These are phyloP conservation scores for Cryptococcus sp. DNA, from an alignment of 1,284 basidiomycete species.

Conservation along the genomic window DNA sequence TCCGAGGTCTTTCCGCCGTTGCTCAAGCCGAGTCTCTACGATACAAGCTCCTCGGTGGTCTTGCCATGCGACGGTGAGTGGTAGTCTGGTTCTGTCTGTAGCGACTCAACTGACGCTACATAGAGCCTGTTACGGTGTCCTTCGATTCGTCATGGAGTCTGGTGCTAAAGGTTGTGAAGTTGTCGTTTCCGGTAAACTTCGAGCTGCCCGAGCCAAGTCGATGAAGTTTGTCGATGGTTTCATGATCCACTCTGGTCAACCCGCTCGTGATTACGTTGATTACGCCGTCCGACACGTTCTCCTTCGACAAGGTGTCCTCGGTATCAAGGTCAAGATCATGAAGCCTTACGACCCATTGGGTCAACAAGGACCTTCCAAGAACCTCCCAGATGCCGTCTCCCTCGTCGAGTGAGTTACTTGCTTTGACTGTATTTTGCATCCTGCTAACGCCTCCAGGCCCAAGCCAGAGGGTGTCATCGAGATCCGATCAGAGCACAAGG, in stretches of 20 bases:
- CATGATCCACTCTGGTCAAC: constrained; percentile 99
- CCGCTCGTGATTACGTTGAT: constrained; percentile 93
- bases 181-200: constrained; percentile 98
- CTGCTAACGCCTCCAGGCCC: constrained; percentile 34
- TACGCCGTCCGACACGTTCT: constrained; percentile 97
- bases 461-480: constrained; percentile 56
- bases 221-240: constrained; percentile 99
- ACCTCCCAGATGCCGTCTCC: constrained; percentile 91
- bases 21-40: constrained; percentile 98
- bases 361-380: constrained; percentile 80
- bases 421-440: constrained; percentile 30
- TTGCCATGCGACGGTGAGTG: constrained; percentile 89
- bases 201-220: constrained; percentile 98
- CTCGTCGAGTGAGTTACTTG: constrained; percentile 60
- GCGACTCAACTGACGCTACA: neutral
- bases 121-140: constrained; percentile 99
- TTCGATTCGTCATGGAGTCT: constrained; percentile 99
- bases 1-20: constrained; percentile 96
- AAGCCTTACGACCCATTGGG: constrained; percentile 93
- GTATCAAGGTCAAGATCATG: constrained; percentile 99
- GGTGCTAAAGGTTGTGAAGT: constrained; percentile 99
- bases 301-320: constrained; percentile 97
- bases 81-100: neutral
- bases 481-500: constrained; percentile 48
- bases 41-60: constrained; percentile 99